A percentile compares a stretch with the other conserved stretches of the same genome.
phyloP scores from a whole-genome alignment of 345 rosid genomes.

The Erucastrum elatum region DNA sequence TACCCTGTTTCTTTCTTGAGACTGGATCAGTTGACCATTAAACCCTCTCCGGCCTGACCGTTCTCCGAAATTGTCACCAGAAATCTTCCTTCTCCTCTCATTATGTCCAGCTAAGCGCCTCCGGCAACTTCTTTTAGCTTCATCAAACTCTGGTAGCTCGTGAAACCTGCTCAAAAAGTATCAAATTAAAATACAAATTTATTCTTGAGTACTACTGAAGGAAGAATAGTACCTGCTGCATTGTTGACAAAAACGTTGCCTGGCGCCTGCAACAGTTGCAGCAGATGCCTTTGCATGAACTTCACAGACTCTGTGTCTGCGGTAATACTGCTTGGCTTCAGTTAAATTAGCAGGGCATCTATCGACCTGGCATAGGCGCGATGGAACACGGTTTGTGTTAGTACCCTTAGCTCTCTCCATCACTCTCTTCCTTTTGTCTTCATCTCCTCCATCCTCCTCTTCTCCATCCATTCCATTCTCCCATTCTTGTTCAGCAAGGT shows the following conservation, averaged over 20 bases:
- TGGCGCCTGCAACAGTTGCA: slow-evolving; percentile 57
- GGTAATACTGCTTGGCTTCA: slow-evolving; percentile 71
- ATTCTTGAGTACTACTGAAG: slow-evolving; percentile 3
- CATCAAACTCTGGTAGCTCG: slow-evolving; percentile 84
- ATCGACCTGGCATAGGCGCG: slow-evolving; percentile 68
- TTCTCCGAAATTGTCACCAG: slow-evolving; percentile 56
- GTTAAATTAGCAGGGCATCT: slow-evolving; percentile 61
- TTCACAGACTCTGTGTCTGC: slow-evolving; percentile 87
- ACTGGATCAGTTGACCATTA: slow-evolving; percentile 26
- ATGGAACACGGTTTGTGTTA: slow-evolving; percentile 33
- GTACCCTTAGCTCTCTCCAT: slow-evolving; percentile 28
- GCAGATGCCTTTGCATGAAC: slow-evolving; percentile 70
- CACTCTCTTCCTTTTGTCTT: slow-evolving; percentile 40
- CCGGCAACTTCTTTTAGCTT: slow-evolving; percentile 85
- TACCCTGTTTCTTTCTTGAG: slow-evolving; percentile 37
- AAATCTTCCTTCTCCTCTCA: slow-evolving; percentile 75
- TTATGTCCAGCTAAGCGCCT: slow-evolving; percentile 85
- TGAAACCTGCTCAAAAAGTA: slow-evolving; percentile 53
- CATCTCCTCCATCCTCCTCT: slow-evolving; percentile 41
- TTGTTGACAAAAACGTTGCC: slow-evolving; percentile 87
- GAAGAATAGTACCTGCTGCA: slow-evolving; percentile 75
- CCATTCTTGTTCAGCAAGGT: slow-evolving; percentile 45
- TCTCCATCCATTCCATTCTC: slow-evolving; percentile 48
- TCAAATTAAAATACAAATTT: not conserved
- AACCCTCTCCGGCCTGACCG: slow-evolving; percentile 55